A percentile compares a stretch with the other conserved stretches of the same genome.
Evolutionary conservation across 2,329 filamentous ascomycete genomes (phyloP).

Genomic region (Hypoxylon sp.): DNA sequence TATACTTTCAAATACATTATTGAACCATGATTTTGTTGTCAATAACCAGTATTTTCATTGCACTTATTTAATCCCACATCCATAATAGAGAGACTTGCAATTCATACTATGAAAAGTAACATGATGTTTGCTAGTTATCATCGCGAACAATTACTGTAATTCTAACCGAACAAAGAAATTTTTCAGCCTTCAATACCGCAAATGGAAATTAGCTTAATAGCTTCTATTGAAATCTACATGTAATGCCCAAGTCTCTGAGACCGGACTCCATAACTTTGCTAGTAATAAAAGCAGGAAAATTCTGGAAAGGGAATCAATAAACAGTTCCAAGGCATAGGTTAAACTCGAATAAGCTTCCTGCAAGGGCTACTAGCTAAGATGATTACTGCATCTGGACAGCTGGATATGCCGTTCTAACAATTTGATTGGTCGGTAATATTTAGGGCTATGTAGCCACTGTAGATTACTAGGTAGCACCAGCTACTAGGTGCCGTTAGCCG

Average conservation of each 20-base stretch:
- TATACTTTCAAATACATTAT: neutral
- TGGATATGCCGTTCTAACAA: conserved; percentile 11
- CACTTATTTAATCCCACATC: neutral
- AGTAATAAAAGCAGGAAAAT: conserved; percentile 30
- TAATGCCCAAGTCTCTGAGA: neutral
- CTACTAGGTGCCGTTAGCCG: conserved; percentile 17
- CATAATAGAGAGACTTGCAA: neutral
- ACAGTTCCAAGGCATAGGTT: conserved; percentile 8
- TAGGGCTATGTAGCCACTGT: conserved; percentile 16
- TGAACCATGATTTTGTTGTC: neutral
- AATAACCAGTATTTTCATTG: conserved; percentile 2
- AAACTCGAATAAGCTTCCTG: conserved; percentile 18
- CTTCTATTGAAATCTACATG: neutral
- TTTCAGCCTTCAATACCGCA: neutral
- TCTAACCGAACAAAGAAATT: conserved; percentile 1
- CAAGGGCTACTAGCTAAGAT: conserved; percentile 33
- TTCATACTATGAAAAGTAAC: neutral
- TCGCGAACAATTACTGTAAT: neutral
- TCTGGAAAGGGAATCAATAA: conserved; percentile 23
- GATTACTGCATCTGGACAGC: conserved; percentile 44
- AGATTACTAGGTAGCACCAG: conserved; percentile 12
- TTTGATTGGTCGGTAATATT: conserved; percentile 35
- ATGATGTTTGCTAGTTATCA: neutral
- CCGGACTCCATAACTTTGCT: conserved; percentile 12
- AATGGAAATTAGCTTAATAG: neutral